A percentile compares a stretch with the other conserved stretches of the same genome.
These are phyloP conservation scores for Auricularia sp. DNA, from an alignment of 768 basidiomycete species.

Conservation along the genomic window DNA sequence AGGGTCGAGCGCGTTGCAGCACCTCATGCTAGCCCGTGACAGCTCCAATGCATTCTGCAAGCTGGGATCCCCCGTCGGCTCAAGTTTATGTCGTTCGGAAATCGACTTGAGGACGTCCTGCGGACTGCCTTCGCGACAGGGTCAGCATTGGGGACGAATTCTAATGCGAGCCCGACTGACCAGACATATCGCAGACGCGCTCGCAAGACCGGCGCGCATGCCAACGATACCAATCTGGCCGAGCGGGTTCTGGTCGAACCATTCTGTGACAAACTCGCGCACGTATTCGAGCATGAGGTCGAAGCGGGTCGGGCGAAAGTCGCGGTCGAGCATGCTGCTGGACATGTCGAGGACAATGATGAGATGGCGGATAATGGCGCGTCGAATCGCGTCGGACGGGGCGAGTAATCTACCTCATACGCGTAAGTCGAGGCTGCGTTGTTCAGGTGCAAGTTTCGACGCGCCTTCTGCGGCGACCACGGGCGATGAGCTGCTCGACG, in stretches of 20 bases:
- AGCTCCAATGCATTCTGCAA: conserved; percentile 97
- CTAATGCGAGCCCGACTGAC: conserved; percentile 31
- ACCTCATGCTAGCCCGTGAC: conserved; percentile 92
- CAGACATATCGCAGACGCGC: conserved; percentile 84
- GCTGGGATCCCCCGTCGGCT: conserved; percentile 87
- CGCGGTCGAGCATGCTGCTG: conserved; percentile 84
- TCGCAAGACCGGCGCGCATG: conserved; percentile 84
- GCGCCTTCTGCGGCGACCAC: conserved; percentile 74
- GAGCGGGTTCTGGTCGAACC: conserved; percentile 99
- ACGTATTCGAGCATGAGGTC: conserved; percentile 85
- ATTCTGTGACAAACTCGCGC: conserved; percentile 85
- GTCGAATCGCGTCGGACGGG: conserved; percentile 78
- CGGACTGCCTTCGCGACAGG: conserved; percentile 61
- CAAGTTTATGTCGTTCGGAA: conserved; percentile 76
- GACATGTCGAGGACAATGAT: conserved; percentile 89
- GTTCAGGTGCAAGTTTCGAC: conserved; percentile 8
- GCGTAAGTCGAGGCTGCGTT: conserved; percentile 6
- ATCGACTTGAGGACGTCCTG: conserved; percentile 88
- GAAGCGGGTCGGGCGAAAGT: conserved; percentile 91
- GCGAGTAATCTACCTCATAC: conserved; percentile 48
- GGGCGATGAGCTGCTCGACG: conserved; percentile 81
- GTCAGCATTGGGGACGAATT: neutral
- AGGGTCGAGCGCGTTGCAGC: conserved; percentile 6
- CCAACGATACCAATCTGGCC: conserved; percentile 94
- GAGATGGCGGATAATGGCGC: conserved; percentile 94